A percentile compares a stretch with the other conserved stretches of the same genome.
phyloP scores from a whole-genome alignment of 1,284 basidiomycete genomes.

The Heterobasidion irregulare region DNA sequence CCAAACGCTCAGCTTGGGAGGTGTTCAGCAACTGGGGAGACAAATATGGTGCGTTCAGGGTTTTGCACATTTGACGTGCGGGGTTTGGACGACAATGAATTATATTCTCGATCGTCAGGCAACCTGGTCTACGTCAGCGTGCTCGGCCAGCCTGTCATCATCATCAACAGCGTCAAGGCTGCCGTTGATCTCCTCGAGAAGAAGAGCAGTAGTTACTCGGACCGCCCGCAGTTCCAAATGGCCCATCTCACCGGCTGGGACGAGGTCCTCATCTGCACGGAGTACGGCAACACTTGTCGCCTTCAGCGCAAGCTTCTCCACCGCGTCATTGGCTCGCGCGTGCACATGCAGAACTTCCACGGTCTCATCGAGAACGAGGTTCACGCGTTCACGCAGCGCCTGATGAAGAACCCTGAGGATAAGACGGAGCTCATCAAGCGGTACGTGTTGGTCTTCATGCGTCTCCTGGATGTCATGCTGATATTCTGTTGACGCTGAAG shows the following conservation, averaged over 20 bases:
- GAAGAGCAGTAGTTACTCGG: conserved; percentile 46
- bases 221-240: neutral
- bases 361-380: conserved; percentile 16
- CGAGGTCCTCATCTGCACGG: neutral
- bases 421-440: neutral
- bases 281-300: neutral
- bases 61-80: neutral
- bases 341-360: conserved; percentile 2
- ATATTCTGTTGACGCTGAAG: conserved; percentile 10
- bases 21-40: conserved; percentile 32
- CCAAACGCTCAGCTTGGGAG: conserved; percentile 27
- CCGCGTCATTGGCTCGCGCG: neutral
- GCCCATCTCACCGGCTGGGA: conserved; percentile 27
- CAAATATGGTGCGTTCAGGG: conserved; percentile 25
- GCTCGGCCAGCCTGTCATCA: conserved; percentile 52
- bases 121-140: conserved; percentile 26
- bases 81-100: neutral
- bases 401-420: neutral
- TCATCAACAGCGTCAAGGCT: conserved; percentile 46
- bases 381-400: neutral
- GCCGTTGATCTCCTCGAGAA: conserved; percentile 59
- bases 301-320: neutral
- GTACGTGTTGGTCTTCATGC: neutral
- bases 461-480: neutral
- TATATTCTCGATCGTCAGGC: neutral